Percentiles rank a stretch among this genome's conserved stretches.
phyloP scores from a whole-genome alignment of 495 filamentous ascomycete genomes.

The Xylaria nigripes region DNA sequence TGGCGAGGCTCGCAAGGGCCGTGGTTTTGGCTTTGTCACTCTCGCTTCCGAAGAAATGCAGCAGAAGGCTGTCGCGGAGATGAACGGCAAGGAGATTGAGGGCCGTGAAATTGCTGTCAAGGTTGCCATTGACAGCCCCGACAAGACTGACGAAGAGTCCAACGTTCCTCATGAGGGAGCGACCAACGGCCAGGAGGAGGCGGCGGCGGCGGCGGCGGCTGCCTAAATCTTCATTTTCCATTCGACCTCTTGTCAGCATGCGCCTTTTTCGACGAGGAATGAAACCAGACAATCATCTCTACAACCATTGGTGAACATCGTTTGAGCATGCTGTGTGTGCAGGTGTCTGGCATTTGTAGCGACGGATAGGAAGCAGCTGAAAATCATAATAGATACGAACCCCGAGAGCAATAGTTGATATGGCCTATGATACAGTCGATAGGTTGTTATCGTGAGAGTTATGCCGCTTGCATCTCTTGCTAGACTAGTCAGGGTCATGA shows the following conservation, averaged over 20 bases:
- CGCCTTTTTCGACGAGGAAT: conserved; percentile 11
- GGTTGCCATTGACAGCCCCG: conserved; percentile 98
- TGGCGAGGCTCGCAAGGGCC: conserved; percentile 96
- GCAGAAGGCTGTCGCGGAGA: conserved; percentile 91
- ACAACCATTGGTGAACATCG: conserved; percentile 18
- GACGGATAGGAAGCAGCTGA: conserved; percentile 12
- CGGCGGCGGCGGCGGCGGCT: conserved; percentile 26
- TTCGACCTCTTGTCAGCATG: conserved; percentile 14
- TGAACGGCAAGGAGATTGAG: conserved; percentile 98
- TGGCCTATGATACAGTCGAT: conserved; percentile 17
- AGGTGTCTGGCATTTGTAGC: conserved; percentile 14
- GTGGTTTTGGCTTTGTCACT: conserved; percentile 97
- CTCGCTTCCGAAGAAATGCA: conserved; percentile 90
- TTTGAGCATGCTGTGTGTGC: conserved; percentile 13
- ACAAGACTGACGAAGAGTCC: conserved; percentile 88
- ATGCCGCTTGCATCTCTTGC: conserved; percentile 17
- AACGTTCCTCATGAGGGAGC: conserved; percentile 40
- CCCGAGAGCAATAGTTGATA: conserved; percentile 14
- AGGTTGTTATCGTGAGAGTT: conserved; percentile 8
- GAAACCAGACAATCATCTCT: conserved; percentile 14
- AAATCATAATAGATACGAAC: conserved; percentile 24
- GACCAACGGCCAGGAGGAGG: conserved; percentile 38
- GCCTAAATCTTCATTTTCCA: conserved; percentile 17
- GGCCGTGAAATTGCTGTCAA: conserved; percentile 99
- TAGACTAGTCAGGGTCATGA: conserved; percentile 10